Percentiles rank a stretch among this genome's conserved stretches.
Evolutionary conservation across 495 filamentous ascomycete species (phyloP).

Genomic region (Zalerion maritima): DNA sequence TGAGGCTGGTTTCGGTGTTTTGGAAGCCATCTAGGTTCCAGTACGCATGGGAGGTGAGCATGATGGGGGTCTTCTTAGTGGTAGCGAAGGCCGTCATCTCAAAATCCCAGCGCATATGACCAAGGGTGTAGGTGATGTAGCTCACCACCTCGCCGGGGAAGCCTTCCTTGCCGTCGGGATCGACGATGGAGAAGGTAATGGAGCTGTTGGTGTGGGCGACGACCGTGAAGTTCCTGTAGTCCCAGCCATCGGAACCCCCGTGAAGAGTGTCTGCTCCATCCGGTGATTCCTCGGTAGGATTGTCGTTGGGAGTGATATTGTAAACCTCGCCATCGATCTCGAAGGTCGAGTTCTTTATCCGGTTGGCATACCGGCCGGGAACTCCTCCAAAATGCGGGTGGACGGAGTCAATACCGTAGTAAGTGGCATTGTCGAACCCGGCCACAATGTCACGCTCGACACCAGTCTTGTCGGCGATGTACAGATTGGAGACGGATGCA

Average conservation of each 20-base stretch:
- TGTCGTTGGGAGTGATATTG: constrained; percentile 56
- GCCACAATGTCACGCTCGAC: constrained; percentile 51
- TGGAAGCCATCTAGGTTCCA: constrained; percentile 80
- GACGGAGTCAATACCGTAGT: constrained; percentile 50
- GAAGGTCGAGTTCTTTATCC: constrained; percentile 76
- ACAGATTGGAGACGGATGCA: constrained; percentile 58
- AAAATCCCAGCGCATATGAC: constrained; percentile 35
- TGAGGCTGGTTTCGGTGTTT: constrained; percentile 41
- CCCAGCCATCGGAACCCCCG: constrained; percentile 70
- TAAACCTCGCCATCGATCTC: constrained; percentile 49
- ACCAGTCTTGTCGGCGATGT: constrained; percentile 58
- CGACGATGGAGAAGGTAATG: constrained; percentile 68
- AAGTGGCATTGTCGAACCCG: constrained; percentile 63
- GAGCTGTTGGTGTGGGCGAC: constrained; percentile 46
- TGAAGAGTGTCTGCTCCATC: constrained; percentile 58
- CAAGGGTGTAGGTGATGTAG: constrained; percentile 57
- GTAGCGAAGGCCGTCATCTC: constrained; percentile 39
- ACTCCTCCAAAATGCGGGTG: constrained; percentile 66
- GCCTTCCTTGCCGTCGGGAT: constrained; percentile 52
- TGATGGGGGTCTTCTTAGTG: constrained; percentile 49
- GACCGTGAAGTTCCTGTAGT: constrained; percentile 68
- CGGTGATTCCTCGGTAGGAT: constrained; percentile 31
- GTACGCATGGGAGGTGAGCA: constrained; percentile 56
- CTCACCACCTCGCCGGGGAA: constrained; percentile 72
- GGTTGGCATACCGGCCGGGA: constrained; percentile 74